phyloP scores from a whole-genome alignment of 2,329 filamentous ascomycete species.

The Leptographium wingfieldii region DNA sequence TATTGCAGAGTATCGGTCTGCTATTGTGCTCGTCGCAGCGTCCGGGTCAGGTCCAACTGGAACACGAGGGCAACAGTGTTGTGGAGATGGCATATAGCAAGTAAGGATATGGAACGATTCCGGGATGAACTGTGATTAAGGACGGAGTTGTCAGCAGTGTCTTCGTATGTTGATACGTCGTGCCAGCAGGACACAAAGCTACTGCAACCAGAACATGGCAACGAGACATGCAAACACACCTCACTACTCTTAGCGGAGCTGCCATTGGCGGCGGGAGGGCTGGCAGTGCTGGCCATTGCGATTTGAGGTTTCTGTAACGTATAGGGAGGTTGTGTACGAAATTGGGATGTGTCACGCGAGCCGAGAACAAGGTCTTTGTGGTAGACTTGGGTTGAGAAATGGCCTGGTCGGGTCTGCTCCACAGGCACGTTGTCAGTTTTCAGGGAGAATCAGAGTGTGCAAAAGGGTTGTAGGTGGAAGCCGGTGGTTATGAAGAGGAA shows the following conservation, averaged over 20 bases:
- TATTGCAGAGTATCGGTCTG: not conserved
- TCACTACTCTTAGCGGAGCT: not conserved
- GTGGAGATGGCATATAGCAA: not conserved
- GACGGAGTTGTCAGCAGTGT: not conserved
- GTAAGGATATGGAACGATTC: not conserved
- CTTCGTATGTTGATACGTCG: not conserved
- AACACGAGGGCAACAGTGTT: not conserved
- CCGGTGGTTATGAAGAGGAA: not conserved
- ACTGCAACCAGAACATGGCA: not conserved
- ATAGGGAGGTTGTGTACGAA: not conserved
- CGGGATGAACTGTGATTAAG: not conserved
- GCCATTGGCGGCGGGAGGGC: not conserved
- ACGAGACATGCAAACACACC: not conserved
- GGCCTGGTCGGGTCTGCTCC: not conserved
- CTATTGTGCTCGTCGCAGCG: not conserved
- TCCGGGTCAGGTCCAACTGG: not conserved
- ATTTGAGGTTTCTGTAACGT: not conserved
- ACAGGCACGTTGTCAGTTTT: not conserved
- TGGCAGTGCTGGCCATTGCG: conserved; percentile 1
- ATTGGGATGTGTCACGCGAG: not conserved
- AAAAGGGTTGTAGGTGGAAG: not conserved
- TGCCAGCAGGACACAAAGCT: not conserved
- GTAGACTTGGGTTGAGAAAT: not conserved
- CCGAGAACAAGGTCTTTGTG: not conserved
- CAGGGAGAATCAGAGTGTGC: not conserved